phyloP scores from a whole-genome alignment of 345 rosid genomes.

The Populus alba region DNA sequence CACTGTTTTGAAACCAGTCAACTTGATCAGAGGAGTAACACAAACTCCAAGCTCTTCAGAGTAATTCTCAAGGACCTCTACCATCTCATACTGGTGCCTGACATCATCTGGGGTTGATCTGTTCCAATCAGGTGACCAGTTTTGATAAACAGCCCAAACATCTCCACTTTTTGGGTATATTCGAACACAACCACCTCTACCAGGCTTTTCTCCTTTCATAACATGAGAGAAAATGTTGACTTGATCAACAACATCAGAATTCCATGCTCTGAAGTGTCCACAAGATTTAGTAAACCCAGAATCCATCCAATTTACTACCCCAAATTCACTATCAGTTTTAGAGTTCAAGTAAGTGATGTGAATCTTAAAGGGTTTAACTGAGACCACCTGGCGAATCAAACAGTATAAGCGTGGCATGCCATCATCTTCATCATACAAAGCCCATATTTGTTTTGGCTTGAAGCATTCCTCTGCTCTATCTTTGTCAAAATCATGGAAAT shows the following conservation, averaged over 20 bases:
- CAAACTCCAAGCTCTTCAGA: constrained; percentile 90
- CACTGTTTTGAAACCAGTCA: constrained; percentile 84
- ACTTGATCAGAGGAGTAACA: constrained; percentile 66
- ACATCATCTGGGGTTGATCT: constrained; percentile 74
- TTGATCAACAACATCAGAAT: constrained; percentile 75
- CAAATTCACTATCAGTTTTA: constrained; percentile 87
- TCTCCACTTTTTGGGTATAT: constrained; percentile 88
- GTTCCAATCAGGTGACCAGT: constrained; percentile 88
- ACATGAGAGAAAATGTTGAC: constrained; percentile 95
- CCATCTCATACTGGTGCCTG: constrained; percentile 95
- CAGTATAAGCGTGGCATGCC: constrained; percentile 98
- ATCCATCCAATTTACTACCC: constrained; percentile 77
- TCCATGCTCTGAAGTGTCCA: constrained; percentile 88
- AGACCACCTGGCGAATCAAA: constrained; percentile 74
- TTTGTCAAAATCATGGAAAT: constrained; percentile 91
- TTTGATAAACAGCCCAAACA: constrained; percentile 88
- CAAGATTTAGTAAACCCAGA: constrained; percentile 92
- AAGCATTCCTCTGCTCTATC: constrained; percentile 91
- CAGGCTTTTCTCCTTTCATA: constrained; percentile 75
- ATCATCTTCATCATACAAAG: constrained; percentile 91
- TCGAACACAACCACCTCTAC: constrained; percentile 97
- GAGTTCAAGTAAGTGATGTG: constrained; percentile 84
- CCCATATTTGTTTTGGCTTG: constrained; percentile 93
- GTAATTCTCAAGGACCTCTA: constrained; percentile 87
- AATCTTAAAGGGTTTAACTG: constrained; percentile 78